Percentiles rank a stretch among this genome's conserved stretches.
phyloP scores from a whole-genome alignment of 2,329 filamentous ascomycete species.

The Bipolaris sorokiniana region DNA sequence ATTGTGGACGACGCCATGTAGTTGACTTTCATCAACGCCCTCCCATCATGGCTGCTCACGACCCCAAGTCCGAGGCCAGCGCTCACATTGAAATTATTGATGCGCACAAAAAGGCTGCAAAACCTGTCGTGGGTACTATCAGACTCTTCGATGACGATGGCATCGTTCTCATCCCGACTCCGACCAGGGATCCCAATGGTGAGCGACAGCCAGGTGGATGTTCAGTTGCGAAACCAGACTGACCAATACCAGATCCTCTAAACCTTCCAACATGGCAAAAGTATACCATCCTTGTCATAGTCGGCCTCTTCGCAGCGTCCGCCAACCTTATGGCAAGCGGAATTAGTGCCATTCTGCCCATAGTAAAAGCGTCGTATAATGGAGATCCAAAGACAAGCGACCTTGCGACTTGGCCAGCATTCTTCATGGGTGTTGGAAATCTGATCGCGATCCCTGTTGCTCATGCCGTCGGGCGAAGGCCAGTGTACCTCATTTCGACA shows the following conservation, averaged over 20 bases:
- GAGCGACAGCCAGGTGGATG: not conserved
- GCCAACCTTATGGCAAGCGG: constrained; percentile 19
- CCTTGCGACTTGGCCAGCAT: constrained; percentile 19
- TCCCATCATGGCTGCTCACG: constrained; percentile 8
- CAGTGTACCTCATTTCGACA: constrained; percentile 16
- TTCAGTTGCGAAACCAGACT: not conserved
- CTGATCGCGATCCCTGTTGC: constrained; percentile 18
- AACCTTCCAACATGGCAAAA: constrained; percentile 21
- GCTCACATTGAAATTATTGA: constrained; percentile 17
- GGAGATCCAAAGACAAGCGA: constrained; percentile 15
- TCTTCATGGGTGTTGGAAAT: constrained; percentile 21
- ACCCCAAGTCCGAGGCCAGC: constrained; percentile 7
- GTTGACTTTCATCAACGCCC: not conserved
- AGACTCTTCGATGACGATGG: constrained; percentile 15
- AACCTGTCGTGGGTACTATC: constrained; percentile 20
- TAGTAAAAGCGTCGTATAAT: constrained; percentile 9
- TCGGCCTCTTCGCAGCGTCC: constrained; percentile 17
- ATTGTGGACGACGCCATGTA: not conserved
- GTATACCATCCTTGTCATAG: constrained; percentile 16
- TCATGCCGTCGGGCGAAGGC: constrained; percentile 16
- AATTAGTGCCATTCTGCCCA: constrained; percentile 17
- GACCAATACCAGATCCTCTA: constrained; percentile 11
- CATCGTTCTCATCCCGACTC: constrained; percentile 22
- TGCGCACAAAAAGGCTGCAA: constrained; percentile 19
- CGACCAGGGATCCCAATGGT: constrained; percentile 19